Evolutionary conservation across 2,329 filamentous ascomycete species (phyloP).

Genomic region (Fusarium multiceps): DNA sequence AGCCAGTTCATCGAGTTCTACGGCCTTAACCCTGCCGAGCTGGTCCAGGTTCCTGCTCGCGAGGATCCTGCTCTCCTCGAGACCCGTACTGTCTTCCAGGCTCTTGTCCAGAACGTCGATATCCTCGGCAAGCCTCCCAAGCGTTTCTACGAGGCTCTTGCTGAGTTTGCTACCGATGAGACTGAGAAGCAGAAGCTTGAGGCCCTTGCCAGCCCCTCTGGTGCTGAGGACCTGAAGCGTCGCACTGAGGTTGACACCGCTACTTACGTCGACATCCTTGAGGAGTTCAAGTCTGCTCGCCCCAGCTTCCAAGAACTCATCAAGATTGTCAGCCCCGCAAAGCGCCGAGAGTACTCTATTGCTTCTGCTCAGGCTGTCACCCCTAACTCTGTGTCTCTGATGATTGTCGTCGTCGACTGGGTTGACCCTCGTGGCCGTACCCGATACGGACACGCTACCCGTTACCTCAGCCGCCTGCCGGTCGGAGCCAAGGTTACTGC

Average conservation of each 20-base stretch:
- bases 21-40: constrained; percentile 80
- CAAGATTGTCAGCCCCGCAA: constrained; percentile 88
- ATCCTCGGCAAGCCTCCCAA: constrained; percentile 97
- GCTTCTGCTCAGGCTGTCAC: constrained; percentile 96
- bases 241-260: constrained; percentile 90
- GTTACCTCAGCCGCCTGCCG: constrained; percentile 82
- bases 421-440: constrained; percentile 87
- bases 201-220: constrained; percentile 79
- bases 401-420: constrained; percentile 98
- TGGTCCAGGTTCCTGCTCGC: constrained; percentile 91
- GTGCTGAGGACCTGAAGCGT: constrained; percentile 90
- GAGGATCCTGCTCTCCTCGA: constrained; percentile 81
- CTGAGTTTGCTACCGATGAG: constrained; percentile 86
- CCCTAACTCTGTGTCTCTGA: constrained; percentile 87
- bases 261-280: constrained; percentile 89
- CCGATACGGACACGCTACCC: constrained; percentile 92
- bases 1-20: constrained; percentile 90
- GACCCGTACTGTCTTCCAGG: constrained; percentile 92
- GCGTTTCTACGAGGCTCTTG: constrained; percentile 94
- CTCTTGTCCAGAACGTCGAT: constrained; percentile 90
- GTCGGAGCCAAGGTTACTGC: constrained; percentile 85
- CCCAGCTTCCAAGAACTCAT: constrained; percentile 89
- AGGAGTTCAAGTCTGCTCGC: constrained; percentile 90
- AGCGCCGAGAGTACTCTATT: constrained; percentile 98
- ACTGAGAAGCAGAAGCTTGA: constrained; percentile 84